These are phyloP conservation scores for Astragalus glycyphyllos DNA, from an alignment of 306 rosid species.

Conservation along the genomic window DNA sequence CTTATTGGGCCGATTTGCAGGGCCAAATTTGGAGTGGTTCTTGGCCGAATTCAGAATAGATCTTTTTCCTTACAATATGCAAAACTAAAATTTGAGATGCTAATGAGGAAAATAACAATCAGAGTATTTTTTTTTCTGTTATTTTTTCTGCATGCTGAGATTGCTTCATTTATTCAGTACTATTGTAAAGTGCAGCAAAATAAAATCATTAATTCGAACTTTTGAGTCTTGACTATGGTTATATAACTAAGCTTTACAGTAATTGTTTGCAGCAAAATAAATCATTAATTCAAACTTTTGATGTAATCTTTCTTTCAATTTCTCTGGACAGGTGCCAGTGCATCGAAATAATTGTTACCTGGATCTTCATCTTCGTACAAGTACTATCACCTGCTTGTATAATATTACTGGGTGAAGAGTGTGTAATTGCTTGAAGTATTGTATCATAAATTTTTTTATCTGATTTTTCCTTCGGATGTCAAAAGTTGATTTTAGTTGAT, in stretches of 20 bases:
- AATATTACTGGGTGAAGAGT: conserved; percentile 15
- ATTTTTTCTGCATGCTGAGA: not conserved
- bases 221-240: no score
- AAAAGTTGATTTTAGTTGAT: conserved; percentile 1
- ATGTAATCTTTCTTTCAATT: conserved; percentile 19
- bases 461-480: not conserved
- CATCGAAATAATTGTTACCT: conserved; percentile 39
- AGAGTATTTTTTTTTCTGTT: no score
- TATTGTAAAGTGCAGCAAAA: no score
- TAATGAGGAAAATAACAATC: no score
- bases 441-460: not conserved
- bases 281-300: conserved; percentile 28
- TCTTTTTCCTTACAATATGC: not conserved
- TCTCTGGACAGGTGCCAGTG: conserved; percentile 37
- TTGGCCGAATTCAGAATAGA: no score
- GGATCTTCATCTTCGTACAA: conserved; percentile 35
- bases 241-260: no score
- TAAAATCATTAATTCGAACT: no score
- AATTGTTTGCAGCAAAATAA: no score
- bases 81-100: not conserved
- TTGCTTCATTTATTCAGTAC: not conserved
- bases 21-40: no score
- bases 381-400: conserved; percentile 17
- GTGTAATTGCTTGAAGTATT: conserved; percentile 29
- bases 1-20: no score